These are phyloP conservation scores for Suillus fuscotomentosus DNA, from an alignment of 768 basidiomycete species.

Conservation along the genomic window DNA sequence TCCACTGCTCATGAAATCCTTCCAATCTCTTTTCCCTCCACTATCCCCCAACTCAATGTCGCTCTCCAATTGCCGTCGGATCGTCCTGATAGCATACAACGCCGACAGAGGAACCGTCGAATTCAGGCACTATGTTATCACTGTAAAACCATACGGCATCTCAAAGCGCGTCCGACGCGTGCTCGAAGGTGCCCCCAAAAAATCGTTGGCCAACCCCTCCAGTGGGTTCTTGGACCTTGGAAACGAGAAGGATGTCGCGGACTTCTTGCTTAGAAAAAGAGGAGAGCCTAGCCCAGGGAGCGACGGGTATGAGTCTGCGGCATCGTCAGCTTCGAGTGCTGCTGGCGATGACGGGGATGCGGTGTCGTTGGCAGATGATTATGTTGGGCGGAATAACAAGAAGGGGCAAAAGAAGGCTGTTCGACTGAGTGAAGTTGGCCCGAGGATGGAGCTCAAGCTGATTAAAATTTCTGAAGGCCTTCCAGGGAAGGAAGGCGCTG, in stretches of 20 bases:
- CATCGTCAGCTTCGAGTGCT: conserved; percentile 77
- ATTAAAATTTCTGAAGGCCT: conserved; percentile 94
- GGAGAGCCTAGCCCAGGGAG: conserved; percentile 57
- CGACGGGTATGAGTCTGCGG: conserved; percentile 72
- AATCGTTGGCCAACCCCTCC: conserved; percentile 21
- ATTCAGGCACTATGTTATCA: conserved; percentile 92
- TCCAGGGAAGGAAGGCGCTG: conserved; percentile 89
- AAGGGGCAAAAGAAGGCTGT: conserved; percentile 91
- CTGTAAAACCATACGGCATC: conserved; percentile 91
- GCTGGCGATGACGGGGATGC: conserved; percentile 83
- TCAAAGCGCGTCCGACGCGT: conserved; percentile 88
- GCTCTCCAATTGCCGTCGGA: conserved; percentile 87
- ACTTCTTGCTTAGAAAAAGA: conserved; percentile 79
- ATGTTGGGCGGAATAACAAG: conserved; percentile 92
- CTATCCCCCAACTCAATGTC: conserved; percentile 79
- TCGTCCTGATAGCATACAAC: conserved; percentile 93
- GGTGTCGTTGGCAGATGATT: conserved; percentile 86
- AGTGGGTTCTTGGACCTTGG: conserved; percentile 71
- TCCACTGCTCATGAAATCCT: conserved; percentile 90
- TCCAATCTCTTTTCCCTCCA: conserved; percentile 95
- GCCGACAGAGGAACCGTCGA: conserved; percentile 83
- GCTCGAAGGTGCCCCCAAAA: conserved; percentile 58
- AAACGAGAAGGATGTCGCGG: conserved; percentile 91
- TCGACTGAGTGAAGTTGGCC: conserved; percentile 89
- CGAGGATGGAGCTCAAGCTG: conserved; percentile 88